These are phyloP conservation scores for Dictyostelium firmibasis DNA, from an alignment of 78 protist genomes.

Conservation along the genomic window DNA sequence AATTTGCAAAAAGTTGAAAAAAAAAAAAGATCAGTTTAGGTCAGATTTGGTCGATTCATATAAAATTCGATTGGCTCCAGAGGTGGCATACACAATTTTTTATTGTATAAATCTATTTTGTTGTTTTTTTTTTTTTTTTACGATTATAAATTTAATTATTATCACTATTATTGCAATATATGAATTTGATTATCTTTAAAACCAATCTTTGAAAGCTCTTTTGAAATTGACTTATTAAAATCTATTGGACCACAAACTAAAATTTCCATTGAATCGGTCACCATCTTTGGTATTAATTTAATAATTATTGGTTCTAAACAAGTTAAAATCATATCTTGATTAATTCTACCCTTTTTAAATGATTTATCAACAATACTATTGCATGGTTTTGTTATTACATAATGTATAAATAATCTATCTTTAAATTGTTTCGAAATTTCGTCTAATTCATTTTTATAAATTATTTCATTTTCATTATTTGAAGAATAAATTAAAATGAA, in stretches of 20 bases:
- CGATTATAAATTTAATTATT: too few species aligned
- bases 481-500: conserved; percentile 37
- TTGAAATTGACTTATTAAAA: conserved; percentile 5
- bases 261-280: neutral
- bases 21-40: neutral
- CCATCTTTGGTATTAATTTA: neutral
- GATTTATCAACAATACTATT: neutral
- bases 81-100: too few species aligned
- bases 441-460: conserved; percentile 17
- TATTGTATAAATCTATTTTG: neutral
- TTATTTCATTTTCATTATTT: conserved; percentile 5
- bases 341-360: conserved; percentile 11
- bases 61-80: neutral
- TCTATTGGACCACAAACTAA: conserved; percentile 51
- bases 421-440: neutral
- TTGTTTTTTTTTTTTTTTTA: neutral
- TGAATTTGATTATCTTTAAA: conserved; percentile 7
- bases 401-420: neutral
- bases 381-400: conserved; percentile 21
- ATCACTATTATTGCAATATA: conserved; percentile 20
- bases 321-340: conserved; percentile 7
- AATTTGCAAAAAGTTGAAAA: too few species aligned
- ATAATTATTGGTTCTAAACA: neutral
- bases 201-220: conserved; percentile 17
- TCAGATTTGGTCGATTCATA: neutral